Conservation (phyloP, 352 stramenopile genomes). For the Globisporangium nagaii region DNA sequence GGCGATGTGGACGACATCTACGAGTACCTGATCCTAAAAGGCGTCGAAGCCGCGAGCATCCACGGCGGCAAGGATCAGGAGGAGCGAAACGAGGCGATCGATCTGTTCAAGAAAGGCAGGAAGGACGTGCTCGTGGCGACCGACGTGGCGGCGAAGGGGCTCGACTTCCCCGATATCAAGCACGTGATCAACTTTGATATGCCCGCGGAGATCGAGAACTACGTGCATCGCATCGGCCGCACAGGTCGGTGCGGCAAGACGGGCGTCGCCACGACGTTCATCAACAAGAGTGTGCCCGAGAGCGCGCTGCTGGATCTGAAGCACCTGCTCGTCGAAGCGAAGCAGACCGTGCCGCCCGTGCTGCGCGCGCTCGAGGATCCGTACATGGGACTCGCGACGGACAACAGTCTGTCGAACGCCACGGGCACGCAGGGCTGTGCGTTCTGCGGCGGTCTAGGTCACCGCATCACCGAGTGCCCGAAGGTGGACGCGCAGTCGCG, state of each 20-base stretch:
- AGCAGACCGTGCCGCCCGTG: conserved; percentile 97
- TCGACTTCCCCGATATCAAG: conserved; percentile 99
- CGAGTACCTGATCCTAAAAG: conserved; percentile 98
- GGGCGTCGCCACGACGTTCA: conserved; percentile 97
- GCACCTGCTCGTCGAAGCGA: conserved; percentile 96
- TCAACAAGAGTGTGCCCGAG: conserved; percentile 96
- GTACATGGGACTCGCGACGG: conserved; percentile 80
- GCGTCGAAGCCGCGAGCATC: conserved; percentile 94
- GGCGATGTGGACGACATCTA: conserved; percentile 98
- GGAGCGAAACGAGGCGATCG: conserved; percentile 96
- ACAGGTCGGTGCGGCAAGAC: conserved; percentile 98
- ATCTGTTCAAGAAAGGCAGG: conserved; percentile 88
- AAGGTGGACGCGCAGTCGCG: conserved; percentile 98
- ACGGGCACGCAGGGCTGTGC: conserved; percentile 93
- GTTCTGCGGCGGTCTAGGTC: conserved; percentile 97
- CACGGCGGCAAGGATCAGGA: conserved; percentile 98
- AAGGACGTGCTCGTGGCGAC: conserved; percentile 99
- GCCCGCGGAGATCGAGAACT: conserved; percentile 99
- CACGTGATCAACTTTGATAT: conserved; percentile 99
- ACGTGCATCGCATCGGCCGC: conserved; percentile 98
- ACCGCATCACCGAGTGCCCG: conserved; percentile 98
- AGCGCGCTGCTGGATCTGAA: conserved; percentile 98
- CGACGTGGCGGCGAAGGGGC: conserved; percentile 97
- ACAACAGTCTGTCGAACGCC: conserved; percentile 39
- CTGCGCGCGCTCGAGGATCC: conserved; percentile 97